These are phyloP conservation scores for Haplosporangium sp. DNA, from an alignment of 371 early-diverging fungal species.

Conservation along the genomic window DNA sequence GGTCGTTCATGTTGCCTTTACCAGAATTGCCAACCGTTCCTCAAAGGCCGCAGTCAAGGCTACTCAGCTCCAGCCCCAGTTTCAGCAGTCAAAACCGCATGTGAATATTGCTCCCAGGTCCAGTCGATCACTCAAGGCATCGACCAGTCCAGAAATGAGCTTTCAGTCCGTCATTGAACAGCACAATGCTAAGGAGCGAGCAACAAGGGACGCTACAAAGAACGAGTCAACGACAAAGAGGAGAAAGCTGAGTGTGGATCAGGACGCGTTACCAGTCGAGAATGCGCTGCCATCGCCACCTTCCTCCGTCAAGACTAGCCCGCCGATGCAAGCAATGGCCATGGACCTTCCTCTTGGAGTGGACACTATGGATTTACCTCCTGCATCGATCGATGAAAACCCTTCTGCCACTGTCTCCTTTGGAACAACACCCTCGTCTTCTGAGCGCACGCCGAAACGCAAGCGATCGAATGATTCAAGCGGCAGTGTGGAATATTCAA, in stretches of 20 bases:
- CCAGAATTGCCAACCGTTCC: constrained; percentile 11
- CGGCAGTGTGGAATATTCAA: too few species aligned
- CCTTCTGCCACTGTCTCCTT: too few species aligned
- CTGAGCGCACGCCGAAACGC: too few species aligned
- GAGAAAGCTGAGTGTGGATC: constrained; percentile 25
- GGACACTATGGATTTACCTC: constrained; percentile 13
- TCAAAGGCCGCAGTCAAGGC: not conserved
- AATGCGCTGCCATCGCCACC: constrained; percentile 38
- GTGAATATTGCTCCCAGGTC: not conserved
- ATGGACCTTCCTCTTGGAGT: constrained; percentile 13
- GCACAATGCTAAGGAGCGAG: not conserved
- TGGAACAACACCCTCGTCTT: too few species aligned
- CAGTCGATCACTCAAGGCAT: constrained; percentile 6
- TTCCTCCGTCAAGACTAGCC: constrained; percentile 31
- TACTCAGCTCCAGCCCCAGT: not conserved
- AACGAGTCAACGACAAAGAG: constrained; percentile 9
- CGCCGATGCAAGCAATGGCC: constrained; percentile 25
- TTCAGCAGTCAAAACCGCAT: not conserved
- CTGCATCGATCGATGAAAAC: constrained; percentile 1
- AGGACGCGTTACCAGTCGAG: constrained; percentile 7
- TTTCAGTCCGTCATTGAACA: constrained; percentile 11
- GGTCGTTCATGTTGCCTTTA: constrained; percentile 18
- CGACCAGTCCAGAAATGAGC: constrained; percentile 15
- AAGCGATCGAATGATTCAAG: too few species aligned
- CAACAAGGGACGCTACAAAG: not conserved